A percentile compares a stretch with the other conserved stretches of the same genome.
Conservation (phyloP, 441 rosid genomes). For the Arabidopsis hybrid region DNA sequence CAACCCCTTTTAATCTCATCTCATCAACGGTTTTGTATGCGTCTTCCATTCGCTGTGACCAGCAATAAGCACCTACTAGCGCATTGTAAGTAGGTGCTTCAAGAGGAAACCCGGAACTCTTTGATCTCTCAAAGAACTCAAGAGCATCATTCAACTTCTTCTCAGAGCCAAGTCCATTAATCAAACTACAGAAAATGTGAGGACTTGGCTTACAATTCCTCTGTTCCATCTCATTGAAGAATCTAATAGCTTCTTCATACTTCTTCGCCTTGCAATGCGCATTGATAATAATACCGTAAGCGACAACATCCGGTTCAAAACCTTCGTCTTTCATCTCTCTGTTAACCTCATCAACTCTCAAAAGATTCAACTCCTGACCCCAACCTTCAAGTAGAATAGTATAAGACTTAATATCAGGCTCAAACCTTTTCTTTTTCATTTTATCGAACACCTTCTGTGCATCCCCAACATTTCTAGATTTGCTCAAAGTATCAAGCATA, state of each 20-base stretch:
- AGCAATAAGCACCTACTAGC: constrained; percentile 77
- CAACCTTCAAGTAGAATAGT: constrained; percentile 90
- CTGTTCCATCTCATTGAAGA: constrained; percentile 67
- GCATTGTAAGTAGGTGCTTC: constrained; percentile 88
- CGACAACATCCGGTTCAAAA: constrained; percentile 77
- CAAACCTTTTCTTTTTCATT: constrained; percentile 70
- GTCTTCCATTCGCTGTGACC: constrained; percentile 62
- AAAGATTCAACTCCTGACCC: constrained; percentile 71
- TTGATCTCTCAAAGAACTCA: constrained; percentile 56
- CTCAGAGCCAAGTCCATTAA: constrained; percentile 78
- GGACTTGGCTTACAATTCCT: constrained; percentile 70
- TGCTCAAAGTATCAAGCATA: constrained; percentile 65
- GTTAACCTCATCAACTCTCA: constrained; percentile 68
- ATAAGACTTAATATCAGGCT: constrained; percentile 69
- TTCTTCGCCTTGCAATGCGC: constrained; percentile 72
- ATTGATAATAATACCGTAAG: constrained; percentile 75
- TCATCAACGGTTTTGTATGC: constrained; percentile 64
- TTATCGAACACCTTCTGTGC: constrained; percentile 87
- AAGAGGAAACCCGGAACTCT: constrained; percentile 63
- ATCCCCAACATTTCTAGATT: constrained; percentile 69
- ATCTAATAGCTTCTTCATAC: constrained; percentile 59
- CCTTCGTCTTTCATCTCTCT: constrained; percentile 82
- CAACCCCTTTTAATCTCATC: constrained; percentile 62
- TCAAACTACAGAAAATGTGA: constrained; percentile 77
- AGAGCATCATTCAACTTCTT: constrained; percentile 70